Conservation (phyloP, 768 basidiomycete genomes). For the Mycena indigotica region DNA sequence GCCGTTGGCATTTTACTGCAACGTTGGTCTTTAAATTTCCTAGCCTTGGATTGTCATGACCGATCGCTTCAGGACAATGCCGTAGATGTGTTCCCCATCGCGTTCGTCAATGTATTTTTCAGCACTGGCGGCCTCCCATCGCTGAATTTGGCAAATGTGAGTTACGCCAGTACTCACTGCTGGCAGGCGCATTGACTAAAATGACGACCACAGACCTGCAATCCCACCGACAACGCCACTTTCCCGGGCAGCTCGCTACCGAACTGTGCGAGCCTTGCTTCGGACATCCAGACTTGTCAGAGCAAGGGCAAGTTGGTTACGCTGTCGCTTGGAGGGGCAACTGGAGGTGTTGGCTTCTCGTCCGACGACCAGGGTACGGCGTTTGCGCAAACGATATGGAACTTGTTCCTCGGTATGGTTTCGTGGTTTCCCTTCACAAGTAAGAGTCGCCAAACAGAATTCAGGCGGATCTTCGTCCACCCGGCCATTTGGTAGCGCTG, state of each 20-base stretch:
- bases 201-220: constrained; percentile 57
- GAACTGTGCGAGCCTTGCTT: constrained; percentile 60
- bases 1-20: constrained; percentile 64
- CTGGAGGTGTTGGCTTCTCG: constrained; percentile 61
- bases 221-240: constrained; percentile 51
- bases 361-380: constrained; percentile 56
- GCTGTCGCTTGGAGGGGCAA: constrained; percentile 61
- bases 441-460: neutral
- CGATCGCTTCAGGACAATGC: constrained; percentile 52
- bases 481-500: constrained; percentile 70
- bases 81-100: constrained; percentile 68
- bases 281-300: constrained; percentile 68
- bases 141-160: constrained; percentile 70
- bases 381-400: constrained; percentile 73
- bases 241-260: constrained; percentile 66
- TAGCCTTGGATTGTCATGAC: too few relatives aligned
- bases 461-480: constrained; percentile 44
- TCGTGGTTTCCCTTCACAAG: neutral
- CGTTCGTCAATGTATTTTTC: constrained; percentile 71
- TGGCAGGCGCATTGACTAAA: neutral
- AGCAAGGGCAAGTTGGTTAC: constrained; percentile 63
- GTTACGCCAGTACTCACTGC: constrained; percentile 13
- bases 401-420: constrained; percentile 59
- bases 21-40: constrained; percentile 36
- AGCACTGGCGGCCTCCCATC: constrained; percentile 62